Base-by-base conservation (phyloP, 2,329 filamentous ascomycete species). In the Talaromyces sp. region DNA sequence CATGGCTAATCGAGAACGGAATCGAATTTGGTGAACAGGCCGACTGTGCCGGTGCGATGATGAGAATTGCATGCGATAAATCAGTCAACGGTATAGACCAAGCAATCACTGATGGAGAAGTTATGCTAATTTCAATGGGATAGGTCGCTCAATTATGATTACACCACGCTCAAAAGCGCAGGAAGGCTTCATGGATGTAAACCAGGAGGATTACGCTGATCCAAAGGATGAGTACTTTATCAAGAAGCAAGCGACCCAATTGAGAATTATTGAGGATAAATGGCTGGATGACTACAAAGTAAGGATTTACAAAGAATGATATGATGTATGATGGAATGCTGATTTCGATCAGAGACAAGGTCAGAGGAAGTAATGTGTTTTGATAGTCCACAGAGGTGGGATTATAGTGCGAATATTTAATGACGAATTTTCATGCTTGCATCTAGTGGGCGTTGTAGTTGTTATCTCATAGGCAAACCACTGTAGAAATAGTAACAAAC, bases 201-300 rank as follows among this genome's bases (percentile, higher is more conserved):
- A 77, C 53, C 72, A 76, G 68, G 78, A 80, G 61, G 78, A 81
- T 66, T 75, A 76, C 56, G 66, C 67, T 2, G 75, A 79, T 31
- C 54, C 54, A 17, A 58, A 38, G 13, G 78, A 79, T 45, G 73
- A 68, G 5, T 79, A 80, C 56, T 71, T 81, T 34, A 78, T 78
- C 65, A 72, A 73, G 25, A 75, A 72, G 7, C 78, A 81, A 60
- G 75, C 75, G 15, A 70, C 73, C 0, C 79, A 81, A 67, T 67
- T 81, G 29, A 70, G 73, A n/a, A 79, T 79, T 34, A 81, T 80
- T 51, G 77, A 80, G 62, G 79, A 81, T 58, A 73, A 75, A 64
- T 81, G 78, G 79, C 67, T 71, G 17, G 76, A 78, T 34, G 69
- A 68, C 8, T 71, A 58, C 31, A 58, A 58, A 58, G 54, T 58